Evolutionary conservation across 148 eudicot species (phyloP), one percentile per base, ranked within the genome.

Genomic region (Rhododendron molle): DNA sequence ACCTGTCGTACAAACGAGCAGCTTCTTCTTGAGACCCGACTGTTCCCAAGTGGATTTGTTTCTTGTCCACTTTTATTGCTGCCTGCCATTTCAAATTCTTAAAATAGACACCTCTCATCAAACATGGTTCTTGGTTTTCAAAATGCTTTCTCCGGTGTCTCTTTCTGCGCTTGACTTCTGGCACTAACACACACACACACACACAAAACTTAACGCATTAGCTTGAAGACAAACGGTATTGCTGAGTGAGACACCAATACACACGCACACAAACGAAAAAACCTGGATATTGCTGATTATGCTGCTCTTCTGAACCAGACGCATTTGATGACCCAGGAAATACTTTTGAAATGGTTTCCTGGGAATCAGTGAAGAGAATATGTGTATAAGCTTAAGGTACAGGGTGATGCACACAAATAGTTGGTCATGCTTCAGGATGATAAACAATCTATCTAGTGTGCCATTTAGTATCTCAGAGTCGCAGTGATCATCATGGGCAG

Each of bases 51-150:
- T 97, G 99, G 88, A 97, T 94, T 89, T 97, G 99, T 88, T 93
- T 95, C 91, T 93, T 94, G 87, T 93, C 98, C 56, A 97, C 99
- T 91, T 97, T 97, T 43, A 97, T 95, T 23, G 99, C 99, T 36
- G 99, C 98, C 91, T 97, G 99, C 98, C 98, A 97, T 88, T 93
- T 95, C 92, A 87, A 85, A 84, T 97, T 97, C 94, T 97, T 97
- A 89, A 90, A 91, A 89, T 97, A 97, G 73, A 97, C 99, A 23
- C 99, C 99, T 89, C 92, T 90, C 95, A 92, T 89, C 3, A 84
- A 60, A 50, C 90, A 91, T 14, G 91, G 90, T 86, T 91, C 94
- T 85, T 92, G 93, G 86, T 88, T 88, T 36, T 93, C 92, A 32
- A 82, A 69, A 62, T 89, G 90, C 90, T 92, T 93, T 85, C 98